Conservation (phyloP, 2,329 filamentous ascomycete species). For the Epichloe sibirici region DNA sequence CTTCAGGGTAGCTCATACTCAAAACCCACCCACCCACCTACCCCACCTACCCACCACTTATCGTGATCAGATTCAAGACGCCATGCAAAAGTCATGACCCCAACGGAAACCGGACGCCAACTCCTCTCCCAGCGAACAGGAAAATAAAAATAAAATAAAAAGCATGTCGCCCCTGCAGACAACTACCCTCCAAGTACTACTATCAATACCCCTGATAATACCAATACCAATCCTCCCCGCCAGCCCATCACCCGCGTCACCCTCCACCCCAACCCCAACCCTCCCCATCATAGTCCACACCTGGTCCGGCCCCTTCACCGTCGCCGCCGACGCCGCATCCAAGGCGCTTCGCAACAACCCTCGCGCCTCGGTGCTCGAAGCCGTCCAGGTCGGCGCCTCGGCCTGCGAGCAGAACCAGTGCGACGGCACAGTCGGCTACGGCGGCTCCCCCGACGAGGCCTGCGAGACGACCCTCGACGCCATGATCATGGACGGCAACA, state of each 20-base stretch:
- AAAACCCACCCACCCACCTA: too few species aligned
- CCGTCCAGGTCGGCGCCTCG: conserved; percentile 37
- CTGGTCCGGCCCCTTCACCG: conserved; percentile 39
- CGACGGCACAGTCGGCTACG: conserved; percentile 42
- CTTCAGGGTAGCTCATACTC: too few species aligned
- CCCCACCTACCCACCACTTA: too few species aligned
- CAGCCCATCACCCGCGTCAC: conserved; percentile 5
- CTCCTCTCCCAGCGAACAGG: too few species aligned
- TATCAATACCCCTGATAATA: not conserved
- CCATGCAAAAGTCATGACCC: too few species aligned
- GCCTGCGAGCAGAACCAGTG: conserved; percentile 40
- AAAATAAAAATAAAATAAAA: too few species aligned
- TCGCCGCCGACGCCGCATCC: conserved; percentile 36
- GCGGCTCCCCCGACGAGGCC: conserved; percentile 42
- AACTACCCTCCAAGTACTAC: too few species aligned
- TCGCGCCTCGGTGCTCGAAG: conserved; percentile 32
- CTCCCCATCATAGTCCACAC: conserved; percentile 42
- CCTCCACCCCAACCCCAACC: conserved; percentile 21
- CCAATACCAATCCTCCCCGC: conserved; percentile 5
- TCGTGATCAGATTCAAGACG: too few species aligned
- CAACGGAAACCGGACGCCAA: too few species aligned
- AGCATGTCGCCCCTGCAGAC: too few species aligned
- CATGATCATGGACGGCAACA: conserved; percentile 44
- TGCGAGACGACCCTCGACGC: conserved; percentile 48
- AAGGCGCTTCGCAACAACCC: conserved; percentile 24